Conservation (phyloP, 2,329 filamentous ascomycete species). For the Monosporascus ibericus region DNA sequence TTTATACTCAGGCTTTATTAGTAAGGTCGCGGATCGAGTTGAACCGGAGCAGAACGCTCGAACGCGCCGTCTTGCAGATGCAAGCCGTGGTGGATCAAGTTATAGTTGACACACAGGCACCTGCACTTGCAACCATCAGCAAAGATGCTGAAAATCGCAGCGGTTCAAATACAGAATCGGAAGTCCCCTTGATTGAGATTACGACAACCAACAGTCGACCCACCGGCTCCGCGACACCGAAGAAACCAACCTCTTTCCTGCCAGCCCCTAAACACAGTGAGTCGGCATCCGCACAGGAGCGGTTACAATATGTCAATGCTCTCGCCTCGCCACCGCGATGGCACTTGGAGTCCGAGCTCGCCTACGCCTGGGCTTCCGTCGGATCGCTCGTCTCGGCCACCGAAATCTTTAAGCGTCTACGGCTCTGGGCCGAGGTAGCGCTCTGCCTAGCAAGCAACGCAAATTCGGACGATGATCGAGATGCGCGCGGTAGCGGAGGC, state of each 20-base stretch:
- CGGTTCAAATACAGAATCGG: slow-evolving; percentile 15
- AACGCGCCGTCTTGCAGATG: slow-evolving; percentile 84
- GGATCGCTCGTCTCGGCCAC: slow-evolving; percentile 85
- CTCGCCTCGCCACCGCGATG: slow-evolving; percentile 81
- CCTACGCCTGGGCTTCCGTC: slow-evolving; percentile 83
- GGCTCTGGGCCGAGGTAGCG: slow-evolving; percentile 92
- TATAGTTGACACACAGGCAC: slow-evolving; percentile 63
- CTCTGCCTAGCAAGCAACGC: slow-evolving; percentile 69
- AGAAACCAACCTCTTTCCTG: slow-evolving; percentile 70
- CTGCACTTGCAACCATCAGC: slow-evolving; percentile 17
- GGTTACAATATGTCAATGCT: slow-evolving; percentile 78
- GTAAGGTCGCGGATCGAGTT: slow-evolving; percentile 87
- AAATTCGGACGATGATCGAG: slow-evolving; percentile 52
- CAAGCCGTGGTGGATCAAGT: slow-evolving; percentile 95
- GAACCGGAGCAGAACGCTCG: slow-evolving; percentile 78
- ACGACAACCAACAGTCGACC: slow-evolving; percentile 28
- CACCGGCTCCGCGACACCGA: slow-evolving; percentile 5
- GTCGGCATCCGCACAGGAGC: slow-evolving; percentile 68
- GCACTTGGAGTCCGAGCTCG: slow-evolving; percentile 91
- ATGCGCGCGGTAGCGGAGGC: slow-evolving; percentile 47
- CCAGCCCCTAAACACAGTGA: slow-evolving; percentile 70
- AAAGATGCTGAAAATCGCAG: slow-evolving; percentile 12
- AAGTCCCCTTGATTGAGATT: slow-evolving; percentile 41
- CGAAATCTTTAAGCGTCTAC: slow-evolving; percentile 89
- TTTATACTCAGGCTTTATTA: slow-evolving; percentile 89